Evolutionary conservation across 768 basidiomycete species (phyloP).

Genomic region (Pulveroboletus ravenelii): DNA sequence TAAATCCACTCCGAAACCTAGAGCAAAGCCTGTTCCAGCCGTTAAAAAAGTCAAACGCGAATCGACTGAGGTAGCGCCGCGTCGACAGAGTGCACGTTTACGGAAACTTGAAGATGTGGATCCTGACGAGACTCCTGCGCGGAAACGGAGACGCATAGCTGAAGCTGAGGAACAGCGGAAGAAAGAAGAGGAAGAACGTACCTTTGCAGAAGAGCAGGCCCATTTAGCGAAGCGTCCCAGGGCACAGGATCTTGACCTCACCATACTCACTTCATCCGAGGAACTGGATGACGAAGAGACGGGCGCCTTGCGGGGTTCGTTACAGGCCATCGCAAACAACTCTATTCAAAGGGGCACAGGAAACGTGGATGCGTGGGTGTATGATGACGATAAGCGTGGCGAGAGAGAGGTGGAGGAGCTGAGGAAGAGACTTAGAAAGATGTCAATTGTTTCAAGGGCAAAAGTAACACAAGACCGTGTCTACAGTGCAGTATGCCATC

Average conservation of each 20-base stretch:
- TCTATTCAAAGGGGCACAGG: conserved; percentile 36
- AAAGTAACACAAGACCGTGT: conserved; percentile 74
- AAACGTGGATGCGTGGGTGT: conserved; percentile 50
- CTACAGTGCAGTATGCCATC: conserved; percentile 79
- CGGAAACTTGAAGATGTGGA: conserved; percentile 39
- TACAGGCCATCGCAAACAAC: conserved; percentile 38
- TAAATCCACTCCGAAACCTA: conserved; percentile 36
- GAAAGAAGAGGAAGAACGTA: conserved; percentile 57
- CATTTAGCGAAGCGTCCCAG: conserved; percentile 65
- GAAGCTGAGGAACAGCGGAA: conserved; percentile 50
- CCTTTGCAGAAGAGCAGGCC: conserved; percentile 58
- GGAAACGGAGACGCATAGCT: conserved; percentile 66
- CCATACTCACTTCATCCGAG: conserved; percentile 45
- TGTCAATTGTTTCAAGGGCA: conserved; percentile 70
- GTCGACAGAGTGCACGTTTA: conserved; percentile 65
- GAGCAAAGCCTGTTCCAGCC: conserved; percentile 61
- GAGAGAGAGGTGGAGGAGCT: conserved; percentile 48
- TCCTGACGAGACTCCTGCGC: conserved; percentile 59
- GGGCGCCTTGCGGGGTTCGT: conserved; percentile 39
- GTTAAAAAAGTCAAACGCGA: conserved; percentile 52
- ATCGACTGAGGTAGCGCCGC: conserved; percentile 41
- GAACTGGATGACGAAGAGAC: conserved; percentile 44
- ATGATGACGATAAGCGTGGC: conserved; percentile 44
- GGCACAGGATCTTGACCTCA: conserved; percentile 58
- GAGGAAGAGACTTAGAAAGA: conserved; percentile 45